Percentiles rank a stretch among this genome's conserved stretches.
Conservation (phyloP, 306 rosid species). For the Ochetophila trinervis region DNA sequence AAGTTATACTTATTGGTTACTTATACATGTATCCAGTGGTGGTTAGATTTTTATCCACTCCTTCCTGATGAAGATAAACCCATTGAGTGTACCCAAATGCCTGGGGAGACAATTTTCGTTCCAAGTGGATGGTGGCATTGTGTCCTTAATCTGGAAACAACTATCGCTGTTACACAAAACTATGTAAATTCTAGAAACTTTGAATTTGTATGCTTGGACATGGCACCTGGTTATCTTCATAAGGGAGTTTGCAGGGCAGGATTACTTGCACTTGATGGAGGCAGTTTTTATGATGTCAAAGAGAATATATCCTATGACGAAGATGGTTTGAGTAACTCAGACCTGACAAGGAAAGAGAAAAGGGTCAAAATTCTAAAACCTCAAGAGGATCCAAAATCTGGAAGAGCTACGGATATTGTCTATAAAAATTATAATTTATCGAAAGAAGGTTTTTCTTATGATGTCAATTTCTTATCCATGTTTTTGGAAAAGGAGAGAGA, state of each 20-base stretch:
- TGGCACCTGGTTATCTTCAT: constrained; percentile 97
- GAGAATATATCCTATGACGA: constrained; percentile 31
- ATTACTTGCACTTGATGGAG: constrained; percentile 78
- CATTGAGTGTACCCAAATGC: constrained; percentile 89
- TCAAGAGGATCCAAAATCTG: constrained; percentile 38
- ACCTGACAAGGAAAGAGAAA: constrained; percentile 65
- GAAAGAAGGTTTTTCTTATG: constrained; percentile 80
- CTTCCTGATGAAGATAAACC: constrained; percentile 98
- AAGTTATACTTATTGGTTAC: constrained; percentile 17
- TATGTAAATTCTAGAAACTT: constrained; percentile 83
- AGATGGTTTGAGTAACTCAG: constrained; percentile 31
- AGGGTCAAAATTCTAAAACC: constrained; percentile 53
- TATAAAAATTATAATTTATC: constrained; percentile 51
- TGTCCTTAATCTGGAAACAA: constrained; percentile 87
- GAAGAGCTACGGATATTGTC: constrained; percentile 31
- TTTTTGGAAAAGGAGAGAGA: constrained; percentile 85
- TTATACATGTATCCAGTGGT: constrained; percentile 65
- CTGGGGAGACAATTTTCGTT: constrained; percentile 95
- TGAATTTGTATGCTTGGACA: constrained; percentile 91
- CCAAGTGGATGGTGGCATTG: constrained; percentile 99
- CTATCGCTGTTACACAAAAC: constrained; percentile 93
- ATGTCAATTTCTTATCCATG: constrained; percentile 66
- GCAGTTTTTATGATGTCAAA: constrained; percentile 44
- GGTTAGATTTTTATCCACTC: constrained; percentile 98
- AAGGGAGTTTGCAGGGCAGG: constrained; percentile 99